phyloP scores from a whole-genome alignment of 1,284 basidiomycete species.

The Bondarzewia mesenterica region DNA sequence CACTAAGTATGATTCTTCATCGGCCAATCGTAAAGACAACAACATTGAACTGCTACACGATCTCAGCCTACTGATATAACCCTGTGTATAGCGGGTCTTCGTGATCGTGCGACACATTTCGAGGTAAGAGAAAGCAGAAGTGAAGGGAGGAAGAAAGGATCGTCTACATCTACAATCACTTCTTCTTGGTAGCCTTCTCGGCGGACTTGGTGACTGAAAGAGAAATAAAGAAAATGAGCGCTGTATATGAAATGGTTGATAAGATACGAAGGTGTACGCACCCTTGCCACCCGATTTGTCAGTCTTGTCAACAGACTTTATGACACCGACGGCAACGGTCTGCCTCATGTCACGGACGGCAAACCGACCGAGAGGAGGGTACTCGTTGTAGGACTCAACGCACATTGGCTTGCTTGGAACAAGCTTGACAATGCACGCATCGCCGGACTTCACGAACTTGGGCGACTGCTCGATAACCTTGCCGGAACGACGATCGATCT shows the following conservation, averaged over 20 bases:
- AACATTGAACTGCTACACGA: slow-evolving; percentile 15
- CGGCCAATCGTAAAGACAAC: slow-evolving; percentile 23
- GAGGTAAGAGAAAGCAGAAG: slow-evolving; percentile 27
- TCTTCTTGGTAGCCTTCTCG: slow-evolving; percentile 95
- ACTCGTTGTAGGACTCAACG: slow-evolving; percentile 96
- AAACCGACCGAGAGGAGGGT: slow-evolving; percentile 99
- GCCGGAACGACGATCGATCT: slow-evolving; percentile 98
- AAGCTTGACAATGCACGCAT: slow-evolving; percentile 96
- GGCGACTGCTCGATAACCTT: slow-evolving; percentile 84
- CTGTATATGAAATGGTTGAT: slow-evolving; percentile 10
- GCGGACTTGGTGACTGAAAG: slow-evolving; percentile 84
- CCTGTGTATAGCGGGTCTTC: slow-evolving; percentile 24
- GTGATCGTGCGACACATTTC: slow-evolving; percentile 41
- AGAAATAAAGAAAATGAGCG: too few species aligned
- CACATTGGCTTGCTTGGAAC: slow-evolving; percentile 97
- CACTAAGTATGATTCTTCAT: slow-evolving; percentile 27
- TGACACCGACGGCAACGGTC: slow-evolving; percentile 96
- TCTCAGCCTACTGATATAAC: slow-evolving; percentile 12
- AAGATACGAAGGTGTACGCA: slow-evolving; percentile 26
- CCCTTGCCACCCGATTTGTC: slow-evolving; percentile 83
- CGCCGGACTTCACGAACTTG: slow-evolving; percentile 97
- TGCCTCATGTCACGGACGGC: slow-evolving; percentile 98
- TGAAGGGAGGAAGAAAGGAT: slow-evolving; percentile 29
- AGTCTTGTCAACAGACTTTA: slow-evolving; percentile 93
- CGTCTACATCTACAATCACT: slow-evolving; percentile 75